These are phyloP conservation scores for Raphanus raphanistrum DNA, from an alignment of 345 rosid species.

Conservation along the genomic window DNA sequence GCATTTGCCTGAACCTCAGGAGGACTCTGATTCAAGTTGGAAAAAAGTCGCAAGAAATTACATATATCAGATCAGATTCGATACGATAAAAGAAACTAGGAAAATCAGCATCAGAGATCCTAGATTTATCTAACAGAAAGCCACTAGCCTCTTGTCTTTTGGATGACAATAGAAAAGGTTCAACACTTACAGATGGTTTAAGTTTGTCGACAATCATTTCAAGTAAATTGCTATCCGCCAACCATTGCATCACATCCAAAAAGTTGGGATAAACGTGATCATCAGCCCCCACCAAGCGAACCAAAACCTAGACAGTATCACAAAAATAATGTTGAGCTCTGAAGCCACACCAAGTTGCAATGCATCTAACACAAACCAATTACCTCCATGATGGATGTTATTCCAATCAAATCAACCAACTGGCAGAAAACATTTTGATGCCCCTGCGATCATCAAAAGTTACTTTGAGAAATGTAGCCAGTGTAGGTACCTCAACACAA, in stretches of 20 bases:
- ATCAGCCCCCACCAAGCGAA: conserved; percentile 95
- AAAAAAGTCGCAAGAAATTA: conserved; percentile 29
- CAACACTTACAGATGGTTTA: conserved; percentile 71
- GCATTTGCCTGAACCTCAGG: conserved; percentile 96
- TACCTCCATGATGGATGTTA: conserved; percentile 99
- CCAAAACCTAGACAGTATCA: conserved; percentile 63
- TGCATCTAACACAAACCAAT: conserved; percentile 14
- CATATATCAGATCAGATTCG: conserved; percentile 16
- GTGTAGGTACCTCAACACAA: background rate
- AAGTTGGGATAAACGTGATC: conserved; percentile 96
- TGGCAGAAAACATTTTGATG: conserved; percentile 84
- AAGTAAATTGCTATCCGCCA: conserved; percentile 83
- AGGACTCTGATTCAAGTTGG: conserved; percentile 52
- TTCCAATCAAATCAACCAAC: conserved; percentile 95
- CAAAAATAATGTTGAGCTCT: conserved; percentile 12
- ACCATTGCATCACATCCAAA: conserved; percentile 98
- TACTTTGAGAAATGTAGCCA: conserved; percentile 25
- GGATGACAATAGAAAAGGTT: conserved; percentile 11
- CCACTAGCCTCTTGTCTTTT: background rate
- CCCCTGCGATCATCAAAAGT: conserved; percentile 52
- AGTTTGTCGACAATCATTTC: conserved; percentile 97
- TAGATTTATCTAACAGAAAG: conserved; percentile 4
- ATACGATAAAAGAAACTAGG: conserved; percentile 8
- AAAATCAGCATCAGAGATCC: background rate
- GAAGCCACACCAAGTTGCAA: conserved; percentile 17